A percentile compares a stretch with the other conserved stretches of the same genome.
Conservation (phyloP, 768 basidiomycete genomes). For the Boletus fagicola region DNA sequence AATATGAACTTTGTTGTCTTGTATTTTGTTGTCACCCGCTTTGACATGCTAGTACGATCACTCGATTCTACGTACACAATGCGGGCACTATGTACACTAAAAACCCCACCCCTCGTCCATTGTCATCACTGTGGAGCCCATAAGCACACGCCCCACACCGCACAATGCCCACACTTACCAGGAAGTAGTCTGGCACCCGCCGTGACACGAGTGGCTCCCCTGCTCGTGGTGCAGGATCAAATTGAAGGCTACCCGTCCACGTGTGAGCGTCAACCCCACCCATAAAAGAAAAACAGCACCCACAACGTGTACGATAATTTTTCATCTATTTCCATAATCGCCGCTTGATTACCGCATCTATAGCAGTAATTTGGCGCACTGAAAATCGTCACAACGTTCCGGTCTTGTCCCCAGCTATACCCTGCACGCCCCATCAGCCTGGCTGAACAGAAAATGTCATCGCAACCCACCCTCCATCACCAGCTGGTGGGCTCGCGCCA, state of each 20-base stretch:
- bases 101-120: slow-evolving; percentile 7
- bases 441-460: background rate
- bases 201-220: slow-evolving; percentile 97
- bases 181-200: slow-evolving; percentile 92
- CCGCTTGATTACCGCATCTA: slow-evolving; percentile 98
- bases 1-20: slow-evolving; percentile 24
- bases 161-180: slow-evolving; percentile 61
- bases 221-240: slow-evolving; percentile 97
- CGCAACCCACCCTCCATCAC: slow-evolving; percentile 87
- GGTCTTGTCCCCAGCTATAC: slow-evolving; percentile 98
- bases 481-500: slow-evolving; percentile 90
- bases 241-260: slow-evolving; percentile 81
- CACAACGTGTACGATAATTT: slow-evolving; percentile 93
- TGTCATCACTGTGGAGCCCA: slow-evolving; percentile 21
- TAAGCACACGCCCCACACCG: background rate
- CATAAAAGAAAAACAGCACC: slow-evolving; percentile 32
- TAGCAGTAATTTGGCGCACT: slow-evolving; percentile 99
- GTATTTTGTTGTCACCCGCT: slow-evolving; percentile 21
- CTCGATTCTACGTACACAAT: slow-evolving; percentile 23
- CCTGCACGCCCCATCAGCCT: slow-evolving; percentile 40
- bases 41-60: background rate
- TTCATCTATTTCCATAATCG: slow-evolving; percentile 99
- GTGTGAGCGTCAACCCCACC: slow-evolving; percentile 3
- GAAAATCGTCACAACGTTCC: slow-evolving; percentile 99
- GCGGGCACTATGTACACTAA: slow-evolving; percentile 24